phyloP scores from a whole-genome alignment of 2,329 filamentous ascomycete genomes.

The Fusarium fracticaudum region DNA sequence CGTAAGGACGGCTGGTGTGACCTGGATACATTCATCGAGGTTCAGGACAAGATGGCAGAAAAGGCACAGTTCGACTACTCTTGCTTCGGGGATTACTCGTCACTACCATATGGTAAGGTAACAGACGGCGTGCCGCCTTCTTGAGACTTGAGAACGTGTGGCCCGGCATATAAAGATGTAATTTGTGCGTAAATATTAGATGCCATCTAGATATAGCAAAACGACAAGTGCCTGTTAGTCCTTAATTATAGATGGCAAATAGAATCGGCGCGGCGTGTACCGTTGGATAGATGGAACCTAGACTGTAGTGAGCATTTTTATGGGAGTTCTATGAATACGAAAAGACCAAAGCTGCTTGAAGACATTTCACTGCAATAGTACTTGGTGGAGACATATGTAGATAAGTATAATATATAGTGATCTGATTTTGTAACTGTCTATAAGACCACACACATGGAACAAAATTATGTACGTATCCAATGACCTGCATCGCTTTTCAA shows the following conservation, averaged over 20 bases:
- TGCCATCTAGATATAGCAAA: neutral
- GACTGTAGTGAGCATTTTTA: neutral
- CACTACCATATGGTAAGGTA: constrained; percentile 51
- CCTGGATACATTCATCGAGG: constrained; percentile 70
- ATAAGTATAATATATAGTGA: constrained; percentile 10
- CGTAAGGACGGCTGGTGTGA: constrained; percentile 83
- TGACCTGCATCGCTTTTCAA: constrained; percentile 36
- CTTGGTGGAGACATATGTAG: neutral
- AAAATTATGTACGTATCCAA: constrained; percentile 28
- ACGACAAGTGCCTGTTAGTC: neutral
- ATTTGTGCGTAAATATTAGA: neutral
- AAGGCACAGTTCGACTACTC: constrained; percentile 71
- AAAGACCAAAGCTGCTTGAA: neutral
- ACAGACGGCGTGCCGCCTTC: constrained; percentile 50
- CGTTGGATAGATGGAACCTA: neutral
- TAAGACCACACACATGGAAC: constrained; percentile 29
- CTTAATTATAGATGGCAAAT: neutral
- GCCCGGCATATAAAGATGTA: neutral
- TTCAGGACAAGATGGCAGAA: constrained; percentile 67
- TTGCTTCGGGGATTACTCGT: constrained; percentile 67
- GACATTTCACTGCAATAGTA: too few species aligned
- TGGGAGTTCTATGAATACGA: neutral
- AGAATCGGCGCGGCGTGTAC: neutral
- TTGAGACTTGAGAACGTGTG: constrained; percentile 10
- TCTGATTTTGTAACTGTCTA: constrained; percentile 33